Evolutionary conservation across 2,329 filamentous ascomycete species (phyloP), one percentile per base, ranked within the genome.

Genomic region (Stemphylium vesicarium): DNA sequence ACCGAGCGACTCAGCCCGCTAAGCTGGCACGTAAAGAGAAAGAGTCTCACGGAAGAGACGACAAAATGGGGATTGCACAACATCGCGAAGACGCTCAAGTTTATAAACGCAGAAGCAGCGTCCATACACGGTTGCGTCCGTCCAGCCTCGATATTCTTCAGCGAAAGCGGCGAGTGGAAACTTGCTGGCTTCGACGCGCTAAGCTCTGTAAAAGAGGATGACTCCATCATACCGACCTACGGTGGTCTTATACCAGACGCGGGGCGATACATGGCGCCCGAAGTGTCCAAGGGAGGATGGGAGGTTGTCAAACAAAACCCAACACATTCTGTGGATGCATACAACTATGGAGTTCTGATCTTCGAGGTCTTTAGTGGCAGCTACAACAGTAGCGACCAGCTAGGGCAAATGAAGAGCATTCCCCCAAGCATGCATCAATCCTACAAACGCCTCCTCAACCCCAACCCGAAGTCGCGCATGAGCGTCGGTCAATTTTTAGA

Each of bases 81-180:
- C 66, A 81, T 98, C 60, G 92, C 95, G 87, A 90, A 92, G 72
- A 98, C 95, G 0, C 78, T 98, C 63, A 96, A 95, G 69, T 99
- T 99, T 71, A 91, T 99, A 74, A 99, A 99, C 70, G 88, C 90
- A 42, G 95, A 99, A 63, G 95, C 93, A 3, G 84, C 89, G 2
- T 97, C 93, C 0, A 90, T 99, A 46, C 95, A 99, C 69, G 95
- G 93, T 43, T 91, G 86, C 67, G 81, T 99, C 47, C 88, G 91
- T 59, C 89, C 91, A 16, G 90, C 90, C 0, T 96, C 94, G 0
- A 83, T 99, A 61, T 99, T 93, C 76, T 95, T 91, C 4, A 92
- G 92, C 57, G 94, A 98, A 72, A 97, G 95, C 70, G 95, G 95
- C 53, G 95, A 99, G 78, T 99, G 95, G 95, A 98, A 96, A 71